Evolutionary conservation across 306 rosid genomes (phyloP).

Genomic region (Nissolia schottii): DNA sequence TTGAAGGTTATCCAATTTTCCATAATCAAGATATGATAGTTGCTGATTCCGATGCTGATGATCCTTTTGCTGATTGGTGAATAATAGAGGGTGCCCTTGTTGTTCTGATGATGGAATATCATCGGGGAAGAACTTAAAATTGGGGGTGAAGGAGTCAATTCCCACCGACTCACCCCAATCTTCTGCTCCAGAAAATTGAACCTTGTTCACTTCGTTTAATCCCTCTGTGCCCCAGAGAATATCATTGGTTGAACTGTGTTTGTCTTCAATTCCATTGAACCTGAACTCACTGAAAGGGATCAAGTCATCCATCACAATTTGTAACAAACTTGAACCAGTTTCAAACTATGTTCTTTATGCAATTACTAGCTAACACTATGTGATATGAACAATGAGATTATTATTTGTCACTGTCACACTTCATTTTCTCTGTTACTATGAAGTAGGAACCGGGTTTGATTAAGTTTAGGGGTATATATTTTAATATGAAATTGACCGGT

Average conservation of each 20-base stretch:
- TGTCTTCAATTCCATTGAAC: slow-evolving; percentile 23
- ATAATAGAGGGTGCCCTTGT: slow-evolving; percentile 17
- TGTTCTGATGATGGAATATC: slow-evolving; percentile 13
- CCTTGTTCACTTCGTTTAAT: slow-evolving; percentile 2
- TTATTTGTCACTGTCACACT: not conserved
- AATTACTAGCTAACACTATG: not conserved
- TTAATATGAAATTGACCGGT: not conserved
- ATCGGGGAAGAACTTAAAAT: slow-evolving; percentile 20
- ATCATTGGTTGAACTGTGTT: slow-evolving; percentile 22
- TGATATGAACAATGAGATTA: not conserved
- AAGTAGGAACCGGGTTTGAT: not conserved
- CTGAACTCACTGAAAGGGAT: slow-evolving; percentile 26
- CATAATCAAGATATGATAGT: slow-evolving; percentile 27
- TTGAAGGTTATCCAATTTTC: slow-evolving; percentile 26
- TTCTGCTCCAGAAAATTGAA: slow-evolving; percentile 14
- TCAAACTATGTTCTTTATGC: slow-evolving; percentile 2
- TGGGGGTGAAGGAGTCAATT: slow-evolving; percentile 23
- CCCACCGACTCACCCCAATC: slow-evolving; percentile 17
- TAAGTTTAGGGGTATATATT: not conserved
- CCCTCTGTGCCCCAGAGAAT: slow-evolving; percentile 18
- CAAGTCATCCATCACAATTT: slow-evolving; percentile 28
- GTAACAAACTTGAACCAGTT: slow-evolving; percentile 1
- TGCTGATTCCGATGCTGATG: slow-evolving; percentile 24
- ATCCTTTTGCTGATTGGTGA: slow-evolving; percentile 29
- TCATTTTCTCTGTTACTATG: not conserved